Conservation (phyloP, 2,329 filamentous ascomycete species). For the Aspergillus floridensis region DNA sequence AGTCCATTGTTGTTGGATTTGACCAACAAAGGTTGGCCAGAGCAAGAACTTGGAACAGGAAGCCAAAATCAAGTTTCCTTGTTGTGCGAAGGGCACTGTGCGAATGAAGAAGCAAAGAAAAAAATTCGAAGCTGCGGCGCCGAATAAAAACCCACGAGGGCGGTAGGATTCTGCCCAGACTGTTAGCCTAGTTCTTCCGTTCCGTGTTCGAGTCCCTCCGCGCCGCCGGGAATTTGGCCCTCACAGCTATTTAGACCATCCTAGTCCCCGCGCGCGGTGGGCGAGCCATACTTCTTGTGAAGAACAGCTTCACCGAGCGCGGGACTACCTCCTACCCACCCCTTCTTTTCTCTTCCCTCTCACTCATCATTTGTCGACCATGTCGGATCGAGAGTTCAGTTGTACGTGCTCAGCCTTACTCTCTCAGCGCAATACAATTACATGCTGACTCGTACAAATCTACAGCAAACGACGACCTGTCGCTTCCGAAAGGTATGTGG, state of each 20-base stretch:
- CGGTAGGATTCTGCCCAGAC: slow-evolving; percentile 29
- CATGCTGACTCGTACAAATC: slow-evolving; percentile 21
- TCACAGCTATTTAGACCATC: slow-evolving; percentile 14
- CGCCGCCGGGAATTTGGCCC: slow-evolving; percentile 12
- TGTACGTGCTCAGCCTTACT: slow-evolving; percentile 34
- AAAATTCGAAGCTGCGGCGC: slow-evolving; percentile 18
- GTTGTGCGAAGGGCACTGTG: slow-evolving; percentile 15
- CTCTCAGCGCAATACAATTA: slow-evolving; percentile 11
- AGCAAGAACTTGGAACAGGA: neutral
- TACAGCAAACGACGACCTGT: slow-evolving; percentile 57
- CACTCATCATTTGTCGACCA: slow-evolving; percentile 23
- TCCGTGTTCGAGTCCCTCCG: slow-evolving; percentile 15
- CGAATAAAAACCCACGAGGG: slow-evolving; percentile 21
- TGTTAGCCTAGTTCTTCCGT: slow-evolving; percentile 13
- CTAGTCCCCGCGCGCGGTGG: slow-evolving; percentile 10
- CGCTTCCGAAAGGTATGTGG: slow-evolving; percentile 55
- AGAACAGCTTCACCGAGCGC: neutral
- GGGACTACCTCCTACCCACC: neutral
- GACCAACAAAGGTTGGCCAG: neutral
- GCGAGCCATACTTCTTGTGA: slow-evolving; percentile 5
- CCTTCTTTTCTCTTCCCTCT: neutral
- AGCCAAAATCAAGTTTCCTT: slow-evolving; percentile 11
- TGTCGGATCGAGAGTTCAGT: slow-evolving; percentile 57
- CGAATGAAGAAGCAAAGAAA: slow-evolving; percentile 21
- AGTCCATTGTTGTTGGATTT: slow-evolving; percentile 6